Percentiles rank a stretch among this genome's conserved stretches.
phyloP scores from a whole-genome alignment of 2,329 filamentous ascomycete species.

The Parasarocladium wereldwijsianum region DNA sequence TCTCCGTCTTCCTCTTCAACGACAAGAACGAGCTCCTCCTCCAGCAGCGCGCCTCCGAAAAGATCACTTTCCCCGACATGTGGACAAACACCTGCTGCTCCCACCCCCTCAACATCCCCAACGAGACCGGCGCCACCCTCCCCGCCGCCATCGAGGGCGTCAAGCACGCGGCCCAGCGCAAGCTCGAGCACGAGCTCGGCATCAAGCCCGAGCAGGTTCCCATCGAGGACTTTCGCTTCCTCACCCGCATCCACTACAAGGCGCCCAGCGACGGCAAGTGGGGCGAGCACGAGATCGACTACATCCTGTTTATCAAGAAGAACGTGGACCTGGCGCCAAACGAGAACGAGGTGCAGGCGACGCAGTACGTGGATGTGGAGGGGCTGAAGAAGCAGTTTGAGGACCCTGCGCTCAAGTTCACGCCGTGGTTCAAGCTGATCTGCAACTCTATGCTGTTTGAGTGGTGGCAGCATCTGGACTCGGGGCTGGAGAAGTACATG shows the following conservation, averaged over 20 bases:
- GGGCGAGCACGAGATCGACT: slow-evolving; percentile 99
- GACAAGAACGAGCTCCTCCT: slow-evolving; percentile 82
- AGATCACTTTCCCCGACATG: slow-evolving; percentile 98
- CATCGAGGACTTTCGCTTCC: slow-evolving; percentile 78
- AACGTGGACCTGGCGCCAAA: slow-evolving; percentile 74
- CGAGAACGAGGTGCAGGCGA: slow-evolving; percentile 77
- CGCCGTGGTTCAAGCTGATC: slow-evolving; percentile 98
- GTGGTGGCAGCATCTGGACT: slow-evolving; percentile 84
- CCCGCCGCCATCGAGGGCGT: slow-evolving; percentile 70
- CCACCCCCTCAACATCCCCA: slow-evolving; percentile 80
- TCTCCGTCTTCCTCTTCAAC: slow-evolving; percentile 97
- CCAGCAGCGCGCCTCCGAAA: slow-evolving; percentile 88
- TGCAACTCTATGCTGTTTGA: slow-evolving; percentile 95
- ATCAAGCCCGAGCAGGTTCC: slow-evolving; percentile 84
- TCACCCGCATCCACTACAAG: slow-evolving; percentile 96
- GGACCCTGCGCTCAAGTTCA: slow-evolving; percentile 71
- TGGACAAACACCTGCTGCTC: slow-evolving; percentile 99
- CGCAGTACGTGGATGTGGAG: slow-evolving; percentile 68
- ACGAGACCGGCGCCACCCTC: slow-evolving; percentile 76
- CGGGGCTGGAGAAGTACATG: slow-evolving; percentile 69
- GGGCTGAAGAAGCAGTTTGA: slow-evolving; percentile 76
- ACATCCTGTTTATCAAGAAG: slow-evolving; percentile 95
- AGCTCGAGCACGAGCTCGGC: slow-evolving; percentile 87
- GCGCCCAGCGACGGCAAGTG: slow-evolving; percentile 94
- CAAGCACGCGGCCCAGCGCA: slow-evolving; percentile 82